These are phyloP conservation scores for Niveomyces coronatus DNA, from an alignment of 2,329 filamentous ascomycete species.

Conservation along the genomic window DNA sequence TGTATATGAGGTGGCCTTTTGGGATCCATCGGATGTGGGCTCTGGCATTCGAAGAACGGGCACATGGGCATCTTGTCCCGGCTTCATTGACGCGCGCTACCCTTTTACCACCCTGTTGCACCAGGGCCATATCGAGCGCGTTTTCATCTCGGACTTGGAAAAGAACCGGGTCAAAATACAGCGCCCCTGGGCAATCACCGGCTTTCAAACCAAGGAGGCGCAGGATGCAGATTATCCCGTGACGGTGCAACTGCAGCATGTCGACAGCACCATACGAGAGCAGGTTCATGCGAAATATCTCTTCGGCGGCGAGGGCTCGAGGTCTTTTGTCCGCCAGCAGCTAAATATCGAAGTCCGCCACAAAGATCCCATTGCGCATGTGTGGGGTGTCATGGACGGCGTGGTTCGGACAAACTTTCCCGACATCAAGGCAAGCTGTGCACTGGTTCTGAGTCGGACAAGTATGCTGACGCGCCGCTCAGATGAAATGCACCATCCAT, in stretches of 20 bases:
- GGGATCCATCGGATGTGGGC: slow-evolving; percentile 50
- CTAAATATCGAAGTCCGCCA: slow-evolving; percentile 61
- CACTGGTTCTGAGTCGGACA: not conserved
- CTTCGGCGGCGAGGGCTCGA: slow-evolving; percentile 61
- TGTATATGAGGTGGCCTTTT: slow-evolving; percentile 69
- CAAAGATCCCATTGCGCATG: slow-evolving; percentile 58
- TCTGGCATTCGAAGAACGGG: slow-evolving; percentile 54
- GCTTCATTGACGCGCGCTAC: slow-evolving; percentile 65
- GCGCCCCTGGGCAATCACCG: slow-evolving; percentile 53
- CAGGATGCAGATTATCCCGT: slow-evolving; percentile 61
- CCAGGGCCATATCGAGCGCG: slow-evolving; percentile 60
- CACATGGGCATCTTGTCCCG: slow-evolving; percentile 80
- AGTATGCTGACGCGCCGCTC: not conserved
- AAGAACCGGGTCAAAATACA: slow-evolving; percentile 51
- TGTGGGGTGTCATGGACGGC: slow-evolving; percentile 70
- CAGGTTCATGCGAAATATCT: slow-evolving; percentile 59
- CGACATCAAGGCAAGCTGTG: slow-evolving; percentile 53
- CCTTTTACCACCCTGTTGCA: slow-evolving; percentile 62
- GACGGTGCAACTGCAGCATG: slow-evolving; percentile 63
- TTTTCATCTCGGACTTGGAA: slow-evolving; percentile 55
- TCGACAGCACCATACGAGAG: slow-evolving; percentile 62
- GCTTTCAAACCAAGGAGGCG: slow-evolving; percentile 49
- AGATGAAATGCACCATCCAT: slow-evolving; percentile 69
- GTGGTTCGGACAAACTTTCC: slow-evolving; percentile 65
- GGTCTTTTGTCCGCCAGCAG: slow-evolving; percentile 53